Conservation (phyloP, 257 asterid genomes). For the Scutellaria barbata region DNA sequence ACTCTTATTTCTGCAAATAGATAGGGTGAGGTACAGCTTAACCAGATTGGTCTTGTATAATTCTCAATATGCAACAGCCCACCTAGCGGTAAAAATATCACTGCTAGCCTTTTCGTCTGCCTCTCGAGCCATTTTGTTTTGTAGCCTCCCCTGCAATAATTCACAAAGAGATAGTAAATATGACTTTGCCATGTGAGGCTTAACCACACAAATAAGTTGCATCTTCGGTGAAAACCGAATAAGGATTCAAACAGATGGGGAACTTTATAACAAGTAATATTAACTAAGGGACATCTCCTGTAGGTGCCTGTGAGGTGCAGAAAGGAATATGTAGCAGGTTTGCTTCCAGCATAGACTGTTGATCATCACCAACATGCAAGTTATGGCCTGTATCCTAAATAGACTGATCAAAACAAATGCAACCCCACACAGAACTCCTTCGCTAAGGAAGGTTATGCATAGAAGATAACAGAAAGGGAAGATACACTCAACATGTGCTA, state of each 20-base stretch:
- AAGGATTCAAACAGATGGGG: neutral
- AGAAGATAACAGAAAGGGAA: neutral
- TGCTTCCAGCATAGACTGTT: neutral
- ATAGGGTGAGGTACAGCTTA: slow-evolving; percentile 36
- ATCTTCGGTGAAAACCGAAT: neutral
- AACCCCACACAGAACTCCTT: neutral
- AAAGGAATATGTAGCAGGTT: slow-evolving; percentile 4
- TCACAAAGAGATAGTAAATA: slow-evolving; percentile 27
- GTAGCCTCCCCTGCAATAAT: slow-evolving; percentile 70
- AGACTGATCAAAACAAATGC: neutral
- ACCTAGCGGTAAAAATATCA: slow-evolving; percentile 82
- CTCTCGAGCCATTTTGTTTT: slow-evolving; percentile 72
- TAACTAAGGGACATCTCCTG: too few relatives aligned
- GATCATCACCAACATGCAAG: slow-evolving; percentile 29
- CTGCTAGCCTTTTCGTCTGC: slow-evolving; percentile 93
- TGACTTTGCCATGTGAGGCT: neutral
- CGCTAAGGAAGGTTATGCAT: neutral
- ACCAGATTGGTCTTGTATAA: slow-evolving; percentile 18
- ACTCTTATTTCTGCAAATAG: slow-evolving; percentile 72
- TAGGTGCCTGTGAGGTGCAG: neutral
- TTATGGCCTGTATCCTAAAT: neutral
- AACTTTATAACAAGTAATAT: neutral
- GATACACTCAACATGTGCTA: neutral
- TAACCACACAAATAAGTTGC: slow-evolving; percentile 5
- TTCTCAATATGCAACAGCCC: slow-evolving; percentile 39